Base-by-base conservation (phyloP, 2,329 filamentous ascomycete genomes). In the Colletotrichum sp. region DNA sequence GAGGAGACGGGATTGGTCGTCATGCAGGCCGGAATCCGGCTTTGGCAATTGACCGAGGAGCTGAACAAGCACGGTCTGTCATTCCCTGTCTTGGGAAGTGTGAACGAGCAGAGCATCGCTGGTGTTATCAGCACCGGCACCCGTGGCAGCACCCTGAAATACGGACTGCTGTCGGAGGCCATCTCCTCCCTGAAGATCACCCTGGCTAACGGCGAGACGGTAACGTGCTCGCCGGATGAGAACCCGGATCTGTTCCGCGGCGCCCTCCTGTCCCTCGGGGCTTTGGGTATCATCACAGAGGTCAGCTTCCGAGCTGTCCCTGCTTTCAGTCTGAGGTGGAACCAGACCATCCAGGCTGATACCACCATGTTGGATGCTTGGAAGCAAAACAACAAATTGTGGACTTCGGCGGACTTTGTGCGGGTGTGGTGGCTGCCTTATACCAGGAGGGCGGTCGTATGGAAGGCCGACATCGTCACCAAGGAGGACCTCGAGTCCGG, bases 381-480 rank as follows among this genome's bases (percentile, higher is more conserved):
- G 96, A 86, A 93, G 30, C 89, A 87, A 10, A 90, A 93, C 30
- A 89, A 87, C 10, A 90, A 90, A 39, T 89, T 99, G 16, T 99
- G 97, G 97, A 95, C 92, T 1, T 90, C 92, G 78, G 92, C 93
- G 76, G 96, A 99, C 84, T 99, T 96, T 82, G 95, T 98, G 34
- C 91, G 97, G 30, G 95, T 98, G 28, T 99, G 97, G 96, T 99
- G 97, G 97, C 93, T 98, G 83, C 97, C 97, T 0, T 98, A 99
- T 86, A 95, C 95, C 83, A 92, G 95, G 72, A 91, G 95, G 60
- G 95, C 95, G 1, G 95, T 99, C 62, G 91, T 98, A 63, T 99
- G 97, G 97, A 92, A 92, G 57, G 97, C 96, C 21, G 90, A 95
- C 66, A 94, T 94, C 83, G 95, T 95, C 1, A 88, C 91, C 8